phyloP scores from a whole-genome alignment of 2,329 filamentous ascomycete genomes.

The Fusarium hainanense region DNA sequence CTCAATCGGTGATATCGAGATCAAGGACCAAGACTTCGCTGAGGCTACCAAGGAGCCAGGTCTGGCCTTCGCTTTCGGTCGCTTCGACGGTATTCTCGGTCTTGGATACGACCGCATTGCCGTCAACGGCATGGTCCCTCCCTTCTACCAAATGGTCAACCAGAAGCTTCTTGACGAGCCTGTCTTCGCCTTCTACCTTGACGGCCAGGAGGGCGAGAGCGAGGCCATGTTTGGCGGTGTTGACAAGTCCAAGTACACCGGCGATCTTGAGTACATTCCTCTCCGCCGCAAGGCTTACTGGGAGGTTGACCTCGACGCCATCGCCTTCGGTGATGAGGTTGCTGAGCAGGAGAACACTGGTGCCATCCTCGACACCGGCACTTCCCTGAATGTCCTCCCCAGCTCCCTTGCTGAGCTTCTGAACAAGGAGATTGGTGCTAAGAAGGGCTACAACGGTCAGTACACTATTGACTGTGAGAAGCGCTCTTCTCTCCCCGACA shows the following conservation, averaged over 20 bases:
- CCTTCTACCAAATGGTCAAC: constrained; percentile 95
- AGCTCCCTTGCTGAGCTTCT: constrained; percentile 91
- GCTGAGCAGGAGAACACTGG: constrained; percentile 94
- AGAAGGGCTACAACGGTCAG: constrained; percentile 97
- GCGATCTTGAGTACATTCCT: constrained; percentile 92
- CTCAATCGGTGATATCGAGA: constrained; percentile 86
- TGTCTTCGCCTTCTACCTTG: constrained; percentile 97
- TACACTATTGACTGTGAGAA: constrained; percentile 92
- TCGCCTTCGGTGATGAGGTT: constrained; percentile 85
- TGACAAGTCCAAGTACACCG: constrained; percentile 81
- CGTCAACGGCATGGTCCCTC: constrained; percentile 94
- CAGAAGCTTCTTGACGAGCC: constrained; percentile 91
- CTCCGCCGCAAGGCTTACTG: constrained; percentile 99
- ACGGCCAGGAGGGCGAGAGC: constrained; percentile 77
- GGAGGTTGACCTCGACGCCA: constrained; percentile 96
- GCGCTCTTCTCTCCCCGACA: constrained; percentile 84
- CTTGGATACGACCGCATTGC: constrained; percentile 95
- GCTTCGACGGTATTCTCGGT: constrained; percentile 96
- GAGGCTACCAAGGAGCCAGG: constrained; percentile 97
- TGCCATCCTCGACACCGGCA: constrained; percentile 97
- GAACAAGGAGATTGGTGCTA: constrained; percentile 97
- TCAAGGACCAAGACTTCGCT: constrained; percentile 93
- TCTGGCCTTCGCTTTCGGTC: constrained; percentile 95
- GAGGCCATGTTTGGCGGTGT: constrained; percentile 92
- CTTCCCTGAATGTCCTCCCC: constrained; percentile 95